These are phyloP conservation scores for Bruguiera gymnorhiza DNA, from an alignment of 345 rosid species.

Conservation along the genomic window DNA sequence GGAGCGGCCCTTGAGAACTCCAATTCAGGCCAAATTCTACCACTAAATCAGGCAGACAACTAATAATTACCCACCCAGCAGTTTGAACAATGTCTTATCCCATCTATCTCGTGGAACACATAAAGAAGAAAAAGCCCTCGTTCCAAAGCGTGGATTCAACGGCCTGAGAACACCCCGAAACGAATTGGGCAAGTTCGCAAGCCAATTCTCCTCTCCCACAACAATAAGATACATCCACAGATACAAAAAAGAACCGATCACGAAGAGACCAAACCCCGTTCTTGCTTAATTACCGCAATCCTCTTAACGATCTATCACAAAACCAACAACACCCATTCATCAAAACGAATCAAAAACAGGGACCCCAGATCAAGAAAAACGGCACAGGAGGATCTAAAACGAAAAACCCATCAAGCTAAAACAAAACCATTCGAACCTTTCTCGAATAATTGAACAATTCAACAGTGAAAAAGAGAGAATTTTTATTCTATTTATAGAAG, in stretches of 20 bases:
- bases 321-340: constrained; percentile 1
- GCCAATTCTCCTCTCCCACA: constrained; percentile 47
- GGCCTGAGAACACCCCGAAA: constrained; percentile 64
- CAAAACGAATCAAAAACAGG: not conserved
- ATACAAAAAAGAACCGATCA: constrained; percentile 21
- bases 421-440: not conserved
- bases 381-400: not conserved
- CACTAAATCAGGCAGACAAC: constrained; percentile 15
- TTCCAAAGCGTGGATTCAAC: constrained; percentile 33
- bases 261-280: constrained; percentile 10
- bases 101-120: constrained; percentile 76
- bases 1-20: constrained; percentile 46
- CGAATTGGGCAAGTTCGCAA: constrained; percentile 49
- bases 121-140: constrained; percentile 26
- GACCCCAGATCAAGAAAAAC: not conserved
- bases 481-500: too few species aligned
- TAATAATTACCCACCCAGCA: constrained; percentile 50
- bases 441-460: not conserved
- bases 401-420: not conserved
- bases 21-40: constrained; percentile 19
- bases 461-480: not conserved
- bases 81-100: constrained; percentile 68
- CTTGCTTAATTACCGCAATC: constrained; percentile 16
- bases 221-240: constrained; percentile 72
- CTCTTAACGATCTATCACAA: constrained; percentile 22